Percentiles rank a stretch among this genome's conserved stretches.
Evolutionary conservation across 768 basidiomycete species (phyloP).

Genomic region (Boletus barrowsii): DNA sequence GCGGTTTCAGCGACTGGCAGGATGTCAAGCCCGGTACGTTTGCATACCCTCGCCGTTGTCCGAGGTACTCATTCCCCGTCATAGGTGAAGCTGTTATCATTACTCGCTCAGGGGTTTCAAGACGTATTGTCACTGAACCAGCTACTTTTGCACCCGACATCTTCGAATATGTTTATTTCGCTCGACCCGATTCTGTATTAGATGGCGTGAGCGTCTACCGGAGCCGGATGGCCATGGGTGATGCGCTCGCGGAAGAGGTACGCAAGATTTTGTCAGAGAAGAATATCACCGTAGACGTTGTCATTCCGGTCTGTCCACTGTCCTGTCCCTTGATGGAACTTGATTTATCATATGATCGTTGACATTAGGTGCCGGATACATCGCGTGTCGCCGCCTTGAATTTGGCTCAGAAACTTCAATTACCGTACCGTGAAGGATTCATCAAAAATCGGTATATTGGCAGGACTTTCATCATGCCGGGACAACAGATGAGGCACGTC

Average conservation of each 20-base stretch:
- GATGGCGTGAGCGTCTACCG: constrained; percentile 98
- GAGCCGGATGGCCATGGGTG: constrained; percentile 99
- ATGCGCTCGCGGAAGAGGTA: constrained; percentile 88
- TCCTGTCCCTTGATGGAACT: neutral
- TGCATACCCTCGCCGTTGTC: neutral
- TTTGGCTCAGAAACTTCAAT: constrained; percentile 80
- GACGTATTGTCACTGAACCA: constrained; percentile 67
- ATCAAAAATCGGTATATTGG: constrained; percentile 99
- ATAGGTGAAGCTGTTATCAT: constrained; percentile 94
- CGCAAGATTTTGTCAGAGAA: constrained; percentile 63
- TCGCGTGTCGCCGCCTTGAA: constrained; percentile 95
- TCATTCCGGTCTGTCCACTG: constrained; percentile 70
- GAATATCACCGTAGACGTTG: constrained; percentile 82
- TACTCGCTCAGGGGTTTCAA: constrained; percentile 72
- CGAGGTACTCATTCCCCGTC: constrained; percentile 1
- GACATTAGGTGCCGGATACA: constrained; percentile 83
- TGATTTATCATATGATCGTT: neutral
- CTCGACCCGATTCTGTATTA: constrained; percentile 94
- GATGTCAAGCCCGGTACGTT: constrained; percentile 86
- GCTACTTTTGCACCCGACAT: constrained; percentile 93
- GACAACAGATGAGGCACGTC: constrained; percentile 84
- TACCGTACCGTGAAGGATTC: constrained; percentile 98
- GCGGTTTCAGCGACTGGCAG: constrained; percentile 89
- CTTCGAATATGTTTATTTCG: constrained; percentile 98
- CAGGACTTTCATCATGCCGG: constrained; percentile 99